A percentile compares a stretch with the other conserved stretches of the same genome.
Evolutionary conservation across 1,284 basidiomycete species (phyloP).

Genomic region (Leucoagaricus sp.): DNA sequence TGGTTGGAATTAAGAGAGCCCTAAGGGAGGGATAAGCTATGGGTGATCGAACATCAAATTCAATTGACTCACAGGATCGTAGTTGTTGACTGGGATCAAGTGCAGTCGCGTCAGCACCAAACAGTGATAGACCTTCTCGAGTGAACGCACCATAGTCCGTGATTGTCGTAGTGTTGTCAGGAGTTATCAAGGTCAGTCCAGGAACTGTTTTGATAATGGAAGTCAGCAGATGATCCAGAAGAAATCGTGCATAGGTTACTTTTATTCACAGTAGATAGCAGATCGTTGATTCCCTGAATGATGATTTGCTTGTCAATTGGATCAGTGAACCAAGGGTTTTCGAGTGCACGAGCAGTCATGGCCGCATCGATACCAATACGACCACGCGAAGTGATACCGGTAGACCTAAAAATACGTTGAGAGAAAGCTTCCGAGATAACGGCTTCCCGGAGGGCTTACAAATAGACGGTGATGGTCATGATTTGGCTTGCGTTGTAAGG

Average conservation of each 20-base stretch:
- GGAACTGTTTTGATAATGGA: constrained; percentile 34
- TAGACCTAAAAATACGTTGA: constrained; percentile 34
- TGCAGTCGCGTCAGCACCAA: background rate
- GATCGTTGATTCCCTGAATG: constrained; percentile 18
- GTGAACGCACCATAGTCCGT: constrained; percentile 45
- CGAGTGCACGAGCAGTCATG: constrained; percentile 47
- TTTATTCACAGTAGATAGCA: background rate
- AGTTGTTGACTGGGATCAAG: constrained; percentile 43
- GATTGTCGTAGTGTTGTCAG: constrained; percentile 56
- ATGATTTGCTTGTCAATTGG: constrained; percentile 52
- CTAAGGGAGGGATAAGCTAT: constrained; percentile 16
- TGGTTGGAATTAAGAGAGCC: constrained; percentile 54
- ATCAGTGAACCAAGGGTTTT: constrained; percentile 60
- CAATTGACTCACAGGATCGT: constrained; percentile 38
- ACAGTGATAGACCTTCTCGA: background rate
- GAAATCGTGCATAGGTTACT: constrained; percentile 40
- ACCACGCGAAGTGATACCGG: constrained; percentile 61
- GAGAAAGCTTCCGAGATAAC: background rate
- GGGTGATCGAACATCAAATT: background rate
- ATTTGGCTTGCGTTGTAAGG: constrained; percentile 57
- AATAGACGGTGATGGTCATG: constrained; percentile 62
- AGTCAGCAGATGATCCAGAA: background rate
- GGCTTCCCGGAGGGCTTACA: constrained; percentile 37
- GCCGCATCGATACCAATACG: constrained; percentile 60
- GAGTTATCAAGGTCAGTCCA: constrained; percentile 55